Conservation (phyloP, 257 asterid genomes). For the Ballota nigra region DNA sequence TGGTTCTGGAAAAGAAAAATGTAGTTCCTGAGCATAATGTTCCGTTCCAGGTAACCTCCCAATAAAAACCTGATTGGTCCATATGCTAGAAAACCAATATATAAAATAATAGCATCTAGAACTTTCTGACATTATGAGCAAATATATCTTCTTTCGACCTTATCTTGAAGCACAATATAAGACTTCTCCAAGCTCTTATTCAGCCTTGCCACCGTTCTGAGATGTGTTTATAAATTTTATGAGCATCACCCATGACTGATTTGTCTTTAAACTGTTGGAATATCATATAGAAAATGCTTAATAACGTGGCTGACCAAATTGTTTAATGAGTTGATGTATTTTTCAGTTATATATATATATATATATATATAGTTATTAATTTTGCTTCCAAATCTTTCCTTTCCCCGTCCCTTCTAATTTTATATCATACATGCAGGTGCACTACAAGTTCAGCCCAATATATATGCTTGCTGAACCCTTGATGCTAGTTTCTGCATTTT, state of each 20-base stretch:
- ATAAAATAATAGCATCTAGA: neutral
- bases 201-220: neutral
- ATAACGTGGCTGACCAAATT: slow-evolving; percentile 2
- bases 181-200: neutral
- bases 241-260: neutral
- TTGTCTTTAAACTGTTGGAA: neutral
- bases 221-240: neutral
- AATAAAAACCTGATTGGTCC: neutral
- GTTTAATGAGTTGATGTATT: neutral
- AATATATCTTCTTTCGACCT: neutral
- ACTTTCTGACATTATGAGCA: neutral
- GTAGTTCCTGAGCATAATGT: slow-evolving; percentile 92
- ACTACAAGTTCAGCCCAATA: slow-evolving; percentile 77
- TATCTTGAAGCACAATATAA: slow-evolving; percentile 1
- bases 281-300: slow-evolving; percentile 7
- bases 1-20: slow-evolving; percentile 83
- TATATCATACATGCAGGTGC: slow-evolving; percentile 60
- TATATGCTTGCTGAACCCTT: slow-evolving; percentile 98
- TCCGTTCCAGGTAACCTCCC: slow-evolving; percentile 81
- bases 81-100: neutral
- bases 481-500: slow-evolving; percentile 78
- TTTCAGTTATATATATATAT: no score
- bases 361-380: neutral
- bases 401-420: neutral
- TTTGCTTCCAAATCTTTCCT: neutral